Conservation (phyloP, 2,329 filamentous ascomycete species). For the Aspergillus oerlinghausenensis region DNA sequence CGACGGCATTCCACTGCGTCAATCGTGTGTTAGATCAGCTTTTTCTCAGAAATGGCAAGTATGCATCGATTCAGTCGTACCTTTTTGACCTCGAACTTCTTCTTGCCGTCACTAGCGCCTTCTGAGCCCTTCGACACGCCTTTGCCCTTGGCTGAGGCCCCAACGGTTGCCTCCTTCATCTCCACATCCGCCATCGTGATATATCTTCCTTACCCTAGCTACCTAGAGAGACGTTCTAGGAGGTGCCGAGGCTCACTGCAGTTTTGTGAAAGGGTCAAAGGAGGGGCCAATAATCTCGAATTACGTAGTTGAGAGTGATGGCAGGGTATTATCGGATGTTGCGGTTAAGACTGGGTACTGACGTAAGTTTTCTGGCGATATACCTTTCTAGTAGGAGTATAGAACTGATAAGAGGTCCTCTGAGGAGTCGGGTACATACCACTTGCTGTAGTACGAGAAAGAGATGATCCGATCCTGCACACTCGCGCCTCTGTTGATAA, state of each 20-base stretch:
- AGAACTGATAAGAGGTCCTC: neutral
- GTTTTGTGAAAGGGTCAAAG: neutral
- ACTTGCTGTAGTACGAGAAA: neutral
- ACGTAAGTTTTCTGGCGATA: neutral
- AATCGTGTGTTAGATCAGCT: conserved; percentile 12
- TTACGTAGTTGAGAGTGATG: conserved; percentile 17
- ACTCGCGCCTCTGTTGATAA: neutral
- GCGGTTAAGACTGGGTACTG: conserved; percentile 12
- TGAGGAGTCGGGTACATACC: neutral
- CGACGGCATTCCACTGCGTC: conserved; percentile 90
- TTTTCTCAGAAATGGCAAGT: neutral
- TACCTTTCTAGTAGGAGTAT: neutral
- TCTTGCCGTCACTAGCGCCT: conserved; percentile 64
- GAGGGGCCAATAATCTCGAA: conserved; percentile 10
- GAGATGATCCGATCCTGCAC: neutral
- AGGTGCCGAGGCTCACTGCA: neutral
- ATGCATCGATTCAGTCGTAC: conserved; percentile 44
- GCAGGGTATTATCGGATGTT: conserved; percentile 19
- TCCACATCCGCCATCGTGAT: conserved; percentile 84
- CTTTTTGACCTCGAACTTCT: conserved; percentile 99
- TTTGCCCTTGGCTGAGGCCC: conserved; percentile 49
- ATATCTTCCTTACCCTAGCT: neutral
- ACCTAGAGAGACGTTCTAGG: neutral
- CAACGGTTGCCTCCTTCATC: conserved; percentile 78
- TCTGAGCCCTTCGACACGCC: conserved; percentile 51